Evolutionary conservation across 768 basidiomycete species (phyloP).

Genomic region (Nidularia sp.): DNA sequence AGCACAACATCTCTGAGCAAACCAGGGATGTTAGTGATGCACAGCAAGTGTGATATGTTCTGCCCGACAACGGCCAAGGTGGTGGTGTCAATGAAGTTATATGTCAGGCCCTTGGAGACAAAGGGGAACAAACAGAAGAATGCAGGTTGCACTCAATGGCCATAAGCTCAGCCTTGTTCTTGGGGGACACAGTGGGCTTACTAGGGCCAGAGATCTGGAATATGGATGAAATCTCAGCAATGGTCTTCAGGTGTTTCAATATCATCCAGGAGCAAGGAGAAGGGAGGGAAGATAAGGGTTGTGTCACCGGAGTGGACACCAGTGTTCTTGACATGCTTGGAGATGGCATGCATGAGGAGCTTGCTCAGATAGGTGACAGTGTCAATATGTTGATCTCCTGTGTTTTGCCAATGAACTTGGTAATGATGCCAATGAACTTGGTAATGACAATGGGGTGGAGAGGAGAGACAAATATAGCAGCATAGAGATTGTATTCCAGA

Average conservation of each 20-base stretch:
- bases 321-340: constrained; percentile 98
- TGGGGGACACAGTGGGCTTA: constrained; percentile 44
- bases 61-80: no score
- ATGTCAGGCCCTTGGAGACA: not conserved
- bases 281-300: constrained; percentile 93
- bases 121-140: constrained; percentile 57
- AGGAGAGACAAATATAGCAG: no score
- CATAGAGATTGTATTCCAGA: no score
- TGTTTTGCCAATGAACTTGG: constrained; percentile 97
- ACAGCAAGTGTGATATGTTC: no score
- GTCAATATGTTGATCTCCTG: constrained; percentile 98
- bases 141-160: constrained; percentile 99
- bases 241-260: constrained; percentile 86
- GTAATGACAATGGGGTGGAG: no score
- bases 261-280: constrained; percentile 70
- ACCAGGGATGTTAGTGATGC: no score
- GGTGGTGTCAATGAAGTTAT: no score
- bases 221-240: constrained; percentile 88
- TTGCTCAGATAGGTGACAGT: constrained; percentile 92
- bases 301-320: constrained; percentile 99
- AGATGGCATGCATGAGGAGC: constrained; percentile 92
- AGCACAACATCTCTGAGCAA: no score
- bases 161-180: constrained; percentile 28
- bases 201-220: constrained; percentile 97
- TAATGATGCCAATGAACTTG: no score